Evolutionary conservation across 176 grass and related monocot genomes (phyloP).

Genomic region (Luzula sylvatica): DNA sequence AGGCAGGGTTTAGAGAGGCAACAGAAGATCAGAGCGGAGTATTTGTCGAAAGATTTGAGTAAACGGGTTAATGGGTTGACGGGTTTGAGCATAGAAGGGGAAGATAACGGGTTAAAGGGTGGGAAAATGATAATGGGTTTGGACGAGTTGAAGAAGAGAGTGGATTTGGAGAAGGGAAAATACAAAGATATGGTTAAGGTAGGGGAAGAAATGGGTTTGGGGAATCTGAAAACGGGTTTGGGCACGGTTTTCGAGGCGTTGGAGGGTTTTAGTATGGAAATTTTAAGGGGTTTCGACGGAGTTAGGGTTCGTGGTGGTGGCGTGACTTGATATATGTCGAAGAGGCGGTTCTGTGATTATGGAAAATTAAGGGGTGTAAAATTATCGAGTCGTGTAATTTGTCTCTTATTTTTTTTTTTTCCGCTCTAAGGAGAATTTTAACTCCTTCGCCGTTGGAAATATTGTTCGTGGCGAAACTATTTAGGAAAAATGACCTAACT

Average conservation of each 20-base stretch:
- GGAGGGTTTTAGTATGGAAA: slow-evolving; percentile 46
- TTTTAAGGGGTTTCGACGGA: slow-evolving; percentile 53
- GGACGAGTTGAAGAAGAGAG: slow-evolving; percentile 45
- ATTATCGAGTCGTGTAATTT: too few species aligned
- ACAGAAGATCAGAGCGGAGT: slow-evolving; percentile 50
- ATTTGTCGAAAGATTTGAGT: slow-evolving; percentile 55
- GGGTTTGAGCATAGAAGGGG: slow-evolving; percentile 26
- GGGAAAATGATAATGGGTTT: slow-evolving; percentile 45
- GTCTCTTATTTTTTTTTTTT: too few species aligned
- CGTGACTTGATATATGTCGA: not conserved
- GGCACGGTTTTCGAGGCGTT: slow-evolving; percentile 66
- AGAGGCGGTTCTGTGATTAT: too few species aligned
- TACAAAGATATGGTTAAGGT: slow-evolving; percentile 51
- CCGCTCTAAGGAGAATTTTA: too few species aligned
- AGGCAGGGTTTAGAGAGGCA: slow-evolving; percentile 47
- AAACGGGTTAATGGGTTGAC: slow-evolving; percentile 41
- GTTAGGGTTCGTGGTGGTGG: slow-evolving; percentile 36
- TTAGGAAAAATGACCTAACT: too few species aligned
- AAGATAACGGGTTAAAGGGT: slow-evolving; percentile 24
- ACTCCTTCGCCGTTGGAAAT: too few species aligned
- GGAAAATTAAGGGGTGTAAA: too few species aligned
- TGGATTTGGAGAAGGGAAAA: slow-evolving; percentile 59
- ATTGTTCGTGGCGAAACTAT: too few species aligned
- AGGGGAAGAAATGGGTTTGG: slow-evolving; percentile 38
- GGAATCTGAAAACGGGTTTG: slow-evolving; percentile 59